Evolutionary conservation across 192 early-diverging fungal species (phyloP), one percentile per base, ranked within the genome.

Genomic region (Rhizoclosmatium sp.): DNA sequence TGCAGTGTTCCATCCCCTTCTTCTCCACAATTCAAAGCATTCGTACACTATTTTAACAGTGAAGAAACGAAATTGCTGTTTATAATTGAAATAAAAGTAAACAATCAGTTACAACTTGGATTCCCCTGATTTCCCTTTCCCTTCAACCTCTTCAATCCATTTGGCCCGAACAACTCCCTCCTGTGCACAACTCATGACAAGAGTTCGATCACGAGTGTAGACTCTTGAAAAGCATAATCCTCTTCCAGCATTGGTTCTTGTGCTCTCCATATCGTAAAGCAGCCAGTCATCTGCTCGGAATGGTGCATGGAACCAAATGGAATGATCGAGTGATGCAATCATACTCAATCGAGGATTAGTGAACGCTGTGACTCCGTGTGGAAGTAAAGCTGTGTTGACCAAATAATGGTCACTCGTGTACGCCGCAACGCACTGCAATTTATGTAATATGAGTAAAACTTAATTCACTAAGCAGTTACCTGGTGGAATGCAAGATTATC

Each of bases 251-350:
- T 54, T 70, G 4, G 71, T 75, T 16, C 48, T 10, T 3, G 80
- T 69, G 67, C 80, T 76, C 47, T 95, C 92, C 88, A 94, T 92
- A 56, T 91, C 91, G 80, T 94, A 93, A 45, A 97, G 80, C 44
- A 96, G 82, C 94, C 96, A 98, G 54, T 98, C 94, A 80, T 97
- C 95, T 4, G 94, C 93, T 23, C 93, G 80, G 82, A 94, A 94
- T 0, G 92, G 88, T 72, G 86, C 85, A 78, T 98, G 95, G 87
- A 97, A 98, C 94, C 94, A 98, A 71, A 81, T 84, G 14, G 80
- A 46, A 70, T 85, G 90, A 64, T 87, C 83, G 59, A 85, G 64
- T n/a, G 70, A 76, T 23, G 87, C 83, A 44, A 88, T 65, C 85
- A 89, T 87, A 4, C 47, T 80, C 47, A 88, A 69, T 51, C 79